Conservation (phyloP, 768 basidiomycete genomes). For the Mycena chlorophos region DNA sequence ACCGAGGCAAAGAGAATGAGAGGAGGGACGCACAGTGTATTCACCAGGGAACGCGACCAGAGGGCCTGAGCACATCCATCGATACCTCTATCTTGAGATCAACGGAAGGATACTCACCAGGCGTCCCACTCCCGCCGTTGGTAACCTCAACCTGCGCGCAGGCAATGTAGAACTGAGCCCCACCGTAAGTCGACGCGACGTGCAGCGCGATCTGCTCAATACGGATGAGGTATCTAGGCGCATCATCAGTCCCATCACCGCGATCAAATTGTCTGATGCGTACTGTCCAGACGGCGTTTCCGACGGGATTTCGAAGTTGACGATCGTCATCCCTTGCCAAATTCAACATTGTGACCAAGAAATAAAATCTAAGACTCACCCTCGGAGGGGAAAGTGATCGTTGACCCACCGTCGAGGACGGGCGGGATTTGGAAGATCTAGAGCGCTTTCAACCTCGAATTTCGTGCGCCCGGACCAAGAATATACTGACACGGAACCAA, state of each 20-base stretch:
- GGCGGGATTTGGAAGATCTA: slow-evolving; percentile 35
- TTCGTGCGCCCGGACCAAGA: no score
- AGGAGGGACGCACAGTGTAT: slow-evolving; percentile 26
- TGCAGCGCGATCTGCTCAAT: slow-evolving; percentile 18
- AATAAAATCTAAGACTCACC: not conserved
- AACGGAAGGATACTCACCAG: no score
- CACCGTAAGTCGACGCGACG: slow-evolving; percentile 6
- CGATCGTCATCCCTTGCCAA: slow-evolving; percentile 2
- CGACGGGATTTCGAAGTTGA: slow-evolving; percentile 8
- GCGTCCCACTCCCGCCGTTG: slow-evolving; percentile 30
- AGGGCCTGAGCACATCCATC: no score
- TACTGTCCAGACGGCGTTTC: slow-evolving; percentile 8
- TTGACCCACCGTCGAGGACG: slow-evolving; percentile 33
- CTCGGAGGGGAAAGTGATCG: slow-evolving; percentile 31
- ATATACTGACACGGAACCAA: slow-evolving; percentile 15
- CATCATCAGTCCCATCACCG: no score
- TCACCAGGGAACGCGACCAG: slow-evolving; percentile 36
- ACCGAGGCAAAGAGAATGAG: not conserved
- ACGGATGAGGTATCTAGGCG: slow-evolving; percentile 15
- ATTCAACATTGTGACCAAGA: no score
- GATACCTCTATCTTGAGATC: no score
- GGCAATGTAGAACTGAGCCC: slow-evolving; percentile 18
- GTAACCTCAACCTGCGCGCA: slow-evolving; percentile 30
- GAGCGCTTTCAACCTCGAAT: not conserved
- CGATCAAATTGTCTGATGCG: no score